These are phyloP conservation scores for Penicillium sp. DNA, from an alignment of 2,329 filamentous ascomycete genomes.

Conservation along the genomic window DNA sequence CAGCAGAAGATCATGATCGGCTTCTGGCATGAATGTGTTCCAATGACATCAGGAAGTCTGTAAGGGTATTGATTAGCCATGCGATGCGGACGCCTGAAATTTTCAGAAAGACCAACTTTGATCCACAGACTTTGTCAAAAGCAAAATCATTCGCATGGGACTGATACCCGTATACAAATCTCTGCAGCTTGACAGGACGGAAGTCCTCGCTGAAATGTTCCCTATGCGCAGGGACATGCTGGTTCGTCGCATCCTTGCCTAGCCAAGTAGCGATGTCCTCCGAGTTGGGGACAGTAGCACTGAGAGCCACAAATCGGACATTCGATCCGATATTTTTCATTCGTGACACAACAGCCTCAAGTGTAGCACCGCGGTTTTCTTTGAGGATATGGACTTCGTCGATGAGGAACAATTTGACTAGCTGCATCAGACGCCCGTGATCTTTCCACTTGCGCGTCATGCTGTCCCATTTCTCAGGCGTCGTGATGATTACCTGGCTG, in stretches of 20 bases:
- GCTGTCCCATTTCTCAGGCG: slow-evolving; percentile 89
- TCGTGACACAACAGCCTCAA: slow-evolving; percentile 80
- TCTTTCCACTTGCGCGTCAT: slow-evolving; percentile 86
- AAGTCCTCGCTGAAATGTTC: slow-evolving; percentile 78
- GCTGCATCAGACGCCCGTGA: slow-evolving; percentile 68
- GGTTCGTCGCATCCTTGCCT: slow-evolving; percentile 61
- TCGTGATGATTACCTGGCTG: slow-evolving; percentile 80
- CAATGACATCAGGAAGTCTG: slow-evolving; percentile 65
- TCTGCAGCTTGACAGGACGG: slow-evolving; percentile 72
- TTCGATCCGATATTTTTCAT: slow-evolving; percentile 78
- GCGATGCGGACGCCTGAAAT: neutral
- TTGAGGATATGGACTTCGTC: slow-evolving; percentile 87
- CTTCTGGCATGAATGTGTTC: slow-evolving; percentile 65
- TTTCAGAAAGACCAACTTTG: slow-evolving; percentile 44
- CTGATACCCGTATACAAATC: slow-evolving; percentile 72
- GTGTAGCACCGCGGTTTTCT: slow-evolving; percentile 71
- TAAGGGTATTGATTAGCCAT: slow-evolving; percentile 2
- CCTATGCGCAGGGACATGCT: slow-evolving; percentile 61
- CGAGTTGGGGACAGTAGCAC: slow-evolving; percentile 80
- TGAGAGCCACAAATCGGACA: slow-evolving; percentile 76
- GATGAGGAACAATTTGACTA: slow-evolving; percentile 77
- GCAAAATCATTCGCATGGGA: slow-evolving; percentile 67
- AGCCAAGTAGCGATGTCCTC: slow-evolving; percentile 78
- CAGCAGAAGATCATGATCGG: slow-evolving; percentile 83
- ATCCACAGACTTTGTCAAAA: slow-evolving; percentile 69